These are phyloP conservation scores for Zygosaccharomyces bailii DNA, from an alignment of 805 yeast genomes.

Conservation along the genomic window DNA sequence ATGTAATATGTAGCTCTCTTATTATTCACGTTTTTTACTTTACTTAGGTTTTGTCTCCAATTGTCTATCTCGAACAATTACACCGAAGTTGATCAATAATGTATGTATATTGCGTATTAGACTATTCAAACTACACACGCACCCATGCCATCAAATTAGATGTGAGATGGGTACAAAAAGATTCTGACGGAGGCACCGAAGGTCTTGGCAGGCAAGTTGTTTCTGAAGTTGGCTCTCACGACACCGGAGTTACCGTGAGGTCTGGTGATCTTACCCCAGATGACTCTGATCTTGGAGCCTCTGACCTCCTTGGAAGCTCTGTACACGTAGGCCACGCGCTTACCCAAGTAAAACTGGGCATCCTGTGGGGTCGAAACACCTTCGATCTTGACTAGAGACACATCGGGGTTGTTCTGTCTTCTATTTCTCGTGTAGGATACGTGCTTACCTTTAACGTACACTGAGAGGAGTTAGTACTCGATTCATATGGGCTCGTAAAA, in stretches of 20 bases:
- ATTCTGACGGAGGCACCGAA: constrained; percentile 99
- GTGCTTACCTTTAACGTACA: constrained; percentile 99
- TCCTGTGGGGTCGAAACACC: constrained; percentile 90
- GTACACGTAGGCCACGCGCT: constrained; percentile 99
- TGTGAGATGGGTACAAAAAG: constrained; percentile 99
- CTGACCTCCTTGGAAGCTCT: constrained; percentile 96
- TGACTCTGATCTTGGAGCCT: constrained; percentile 98
- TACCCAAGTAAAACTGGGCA: constrained; percentile 98
- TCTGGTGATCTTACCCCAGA: constrained; percentile 99
- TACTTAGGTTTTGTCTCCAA: neutral
- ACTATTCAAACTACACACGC: constrained; percentile 3
- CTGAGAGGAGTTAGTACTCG: constrained; percentile 41
- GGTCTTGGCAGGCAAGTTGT: constrained; percentile 98
- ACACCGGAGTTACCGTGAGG: constrained; percentile 98
- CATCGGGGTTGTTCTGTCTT: constrained; percentile 96
- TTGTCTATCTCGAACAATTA: neutral
- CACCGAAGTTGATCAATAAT: neutral
- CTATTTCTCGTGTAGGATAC: constrained; percentile 99
- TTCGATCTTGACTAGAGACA: constrained; percentile 94
- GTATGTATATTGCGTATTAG: constrained; percentile 6
- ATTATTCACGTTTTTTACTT: neutral
- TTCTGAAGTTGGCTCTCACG: constrained; percentile 98
- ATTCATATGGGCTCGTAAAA: neutral
- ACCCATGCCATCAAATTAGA: constrained; percentile 49
- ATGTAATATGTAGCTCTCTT: neutral